These are phyloP conservation scores for Daldinia concentrica DNA, from an alignment of 495 filamentous ascomycete species.

Conservation along the genomic window DNA sequence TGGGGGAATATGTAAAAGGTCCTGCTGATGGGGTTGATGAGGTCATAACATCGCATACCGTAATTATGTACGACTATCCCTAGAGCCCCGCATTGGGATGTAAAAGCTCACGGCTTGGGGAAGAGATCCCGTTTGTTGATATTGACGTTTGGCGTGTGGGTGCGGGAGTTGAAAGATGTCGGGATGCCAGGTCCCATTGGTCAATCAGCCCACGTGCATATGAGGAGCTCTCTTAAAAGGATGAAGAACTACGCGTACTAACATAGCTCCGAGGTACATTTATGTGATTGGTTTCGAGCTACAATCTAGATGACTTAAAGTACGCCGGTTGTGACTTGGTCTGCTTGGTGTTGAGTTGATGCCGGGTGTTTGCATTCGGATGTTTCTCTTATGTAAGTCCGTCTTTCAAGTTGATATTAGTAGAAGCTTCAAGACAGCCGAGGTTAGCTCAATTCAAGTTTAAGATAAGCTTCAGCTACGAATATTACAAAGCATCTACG, in stretches of 20 bases:
- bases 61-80: conserved; percentile 11
- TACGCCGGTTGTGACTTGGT: neutral
- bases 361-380: conserved; percentile 20
- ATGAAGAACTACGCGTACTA: conserved; percentile 14
- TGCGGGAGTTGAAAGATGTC: conserved; percentile 17
- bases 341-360: conserved; percentile 5
- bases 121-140: conserved; percentile 15
- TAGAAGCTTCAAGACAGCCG: neutral
- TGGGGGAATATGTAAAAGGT: neutral
- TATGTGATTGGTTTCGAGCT: conserved; percentile 27
- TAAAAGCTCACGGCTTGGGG: neutral
- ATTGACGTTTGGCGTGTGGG: conserved; percentile 13
- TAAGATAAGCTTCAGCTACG: neutral
- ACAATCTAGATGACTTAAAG: conserved; percentile 15
- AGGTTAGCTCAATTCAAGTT: neutral
- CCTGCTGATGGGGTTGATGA: conserved; percentile 15
- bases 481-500: neutral
- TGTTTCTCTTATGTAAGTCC: neutral
- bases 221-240: conserved; percentile 36
- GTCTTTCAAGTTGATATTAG: conserved; percentile 3
- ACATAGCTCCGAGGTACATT: conserved; percentile 13
- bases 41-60: conserved; percentile 12
- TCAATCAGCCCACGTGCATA: conserved; percentile 36
- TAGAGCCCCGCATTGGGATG: conserved; percentile 3
- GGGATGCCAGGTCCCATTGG: conserved; percentile 25